Evolutionary conservation across 164 flowering plant species (phyloP), one percentile per base, ranked within the genome.

Genomic region (Aristolochia contorta): DNA sequence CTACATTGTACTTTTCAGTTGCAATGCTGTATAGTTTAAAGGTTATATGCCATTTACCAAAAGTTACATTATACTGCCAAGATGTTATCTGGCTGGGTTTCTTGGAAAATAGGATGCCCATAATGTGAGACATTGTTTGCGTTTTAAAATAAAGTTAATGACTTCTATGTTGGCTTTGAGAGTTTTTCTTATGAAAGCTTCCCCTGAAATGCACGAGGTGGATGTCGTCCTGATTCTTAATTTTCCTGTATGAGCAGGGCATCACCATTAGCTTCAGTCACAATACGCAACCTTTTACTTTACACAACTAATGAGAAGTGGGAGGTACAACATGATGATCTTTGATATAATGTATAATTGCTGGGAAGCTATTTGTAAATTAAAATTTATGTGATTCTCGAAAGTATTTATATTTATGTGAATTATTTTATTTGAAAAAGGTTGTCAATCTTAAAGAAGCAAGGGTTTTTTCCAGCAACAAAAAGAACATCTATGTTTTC

Each of bases 401-500:
- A n/a, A n/a, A n/a, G n/a, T n/a, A n/a, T n/a, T 24, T 21, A 19
- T 51, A 45, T 60, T 60, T 61, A 69, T 49, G 37, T 66, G 52
- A 55, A 47, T 25, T 47, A 32, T 58, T 56, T 66, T 60, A 30
- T 46, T 37, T 53, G 53, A 37, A 47, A n/a, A 82, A 93, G 99
- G 91, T 85, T 74, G 97, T 90, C 21, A 90, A 82, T 75, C 93
- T 93, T 49, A 93, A 90, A 74, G 97, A 88, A 73, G 97, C 97
- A 48, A 82, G 97, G 68, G 99, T 90, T 33, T 93, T 82, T 72
- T 88, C 90, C 72, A 68, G 53, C 65, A 71, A 80, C 67, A 80
- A 79, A 67, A 81, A 82, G 67, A 84, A 66, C 74, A 93, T 93
- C 47, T 93, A 90, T 70, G 86, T 93, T 0, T 93, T 93, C 82